These are phyloP conservation scores for Hypoxylon sp. DNA, from an alignment of 2,329 filamentous ascomycete species.

Conservation along the genomic window DNA sequence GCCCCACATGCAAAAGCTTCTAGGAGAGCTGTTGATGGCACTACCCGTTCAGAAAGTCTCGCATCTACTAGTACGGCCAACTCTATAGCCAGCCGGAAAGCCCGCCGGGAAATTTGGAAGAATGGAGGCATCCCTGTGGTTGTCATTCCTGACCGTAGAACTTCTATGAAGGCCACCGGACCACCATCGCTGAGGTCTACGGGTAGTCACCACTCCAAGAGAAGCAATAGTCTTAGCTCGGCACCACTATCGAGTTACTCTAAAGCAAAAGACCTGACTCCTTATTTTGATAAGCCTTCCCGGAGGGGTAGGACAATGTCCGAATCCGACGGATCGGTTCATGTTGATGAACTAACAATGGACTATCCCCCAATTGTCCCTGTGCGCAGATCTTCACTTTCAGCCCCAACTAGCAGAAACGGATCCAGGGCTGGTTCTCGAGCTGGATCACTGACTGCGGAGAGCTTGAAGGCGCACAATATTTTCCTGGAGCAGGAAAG, in stretches of 20 bases:
- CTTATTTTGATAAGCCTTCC: slow-evolving; percentile 61
- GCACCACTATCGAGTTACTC: slow-evolving; percentile 61
- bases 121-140: slow-evolving; percentile 74
- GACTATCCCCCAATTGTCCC: slow-evolving; percentile 73
- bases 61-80: slow-evolving; percentile 65
- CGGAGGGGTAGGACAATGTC: slow-evolving; percentile 62
- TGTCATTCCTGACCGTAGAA: slow-evolving; percentile 71
- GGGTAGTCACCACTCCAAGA: slow-evolving; percentile 70
- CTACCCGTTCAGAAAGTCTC: slow-evolving; percentile 62
- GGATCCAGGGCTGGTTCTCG: slow-evolving; percentile 53
- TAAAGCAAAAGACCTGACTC: slow-evolving; percentile 60
- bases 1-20: slow-evolving; percentile 52
- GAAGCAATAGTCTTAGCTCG: slow-evolving; percentile 68
- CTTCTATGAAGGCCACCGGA: slow-evolving; percentile 66
- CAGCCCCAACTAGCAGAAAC: slow-evolving; percentile 73
- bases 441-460: slow-evolving; percentile 68
- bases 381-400: slow-evolving; percentile 71
- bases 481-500: slow-evolving; percentile 56
- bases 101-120: slow-evolving; percentile 72
- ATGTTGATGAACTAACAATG: slow-evolving; percentile 68
- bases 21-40: slow-evolving; percentile 49
- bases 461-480: slow-evolving; percentile 71
- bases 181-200: slow-evolving; percentile 72
- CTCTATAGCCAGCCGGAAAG: slow-evolving; percentile 68
- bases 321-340: slow-evolving; percentile 62